phyloP scores from a whole-genome alignment of 2,329 filamentous ascomycete genomes.

The Fusarium oligoseptatum region DNA sequence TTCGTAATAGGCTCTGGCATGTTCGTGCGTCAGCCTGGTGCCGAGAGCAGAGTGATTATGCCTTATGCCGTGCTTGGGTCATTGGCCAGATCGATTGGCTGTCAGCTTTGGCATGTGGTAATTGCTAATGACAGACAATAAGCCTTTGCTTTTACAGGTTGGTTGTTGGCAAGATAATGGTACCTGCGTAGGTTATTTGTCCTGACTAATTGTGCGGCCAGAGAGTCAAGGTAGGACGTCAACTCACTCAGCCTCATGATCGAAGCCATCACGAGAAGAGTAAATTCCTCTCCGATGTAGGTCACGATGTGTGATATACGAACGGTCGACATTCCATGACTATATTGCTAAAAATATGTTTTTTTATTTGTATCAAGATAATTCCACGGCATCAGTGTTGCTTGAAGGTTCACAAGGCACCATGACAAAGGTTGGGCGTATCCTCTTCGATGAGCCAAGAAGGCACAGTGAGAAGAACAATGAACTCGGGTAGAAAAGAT shows the following conservation, averaged over 20 bases:
- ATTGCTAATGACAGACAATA: background rate
- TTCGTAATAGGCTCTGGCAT: background rate
- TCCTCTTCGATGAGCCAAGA: background rate
- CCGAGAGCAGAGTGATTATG: constrained; percentile 1
- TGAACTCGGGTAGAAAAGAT: background rate
- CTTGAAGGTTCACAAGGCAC: background rate
- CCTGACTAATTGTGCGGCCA: background rate
- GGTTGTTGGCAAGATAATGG: background rate
- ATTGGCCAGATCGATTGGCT: background rate
- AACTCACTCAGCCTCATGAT: background rate
- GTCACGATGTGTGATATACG: too few relatives aligned
- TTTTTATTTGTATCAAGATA: background rate
- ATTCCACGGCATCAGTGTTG: background rate
- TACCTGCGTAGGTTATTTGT: background rate
- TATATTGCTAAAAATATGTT: background rate
- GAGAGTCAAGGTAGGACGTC: background rate
- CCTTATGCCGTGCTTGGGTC: background rate
- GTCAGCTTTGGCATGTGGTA: background rate
- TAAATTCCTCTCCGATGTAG: background rate
- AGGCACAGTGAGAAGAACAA: background rate
- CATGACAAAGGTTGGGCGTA: background rate
- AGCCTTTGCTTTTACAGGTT: background rate
- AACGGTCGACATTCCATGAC: background rate
- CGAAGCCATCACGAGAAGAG: background rate
- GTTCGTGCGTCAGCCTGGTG: background rate